Conservation (phyloP, 2,329 filamentous ascomycete genomes). For the Fusarium denticulatum region DNA sequence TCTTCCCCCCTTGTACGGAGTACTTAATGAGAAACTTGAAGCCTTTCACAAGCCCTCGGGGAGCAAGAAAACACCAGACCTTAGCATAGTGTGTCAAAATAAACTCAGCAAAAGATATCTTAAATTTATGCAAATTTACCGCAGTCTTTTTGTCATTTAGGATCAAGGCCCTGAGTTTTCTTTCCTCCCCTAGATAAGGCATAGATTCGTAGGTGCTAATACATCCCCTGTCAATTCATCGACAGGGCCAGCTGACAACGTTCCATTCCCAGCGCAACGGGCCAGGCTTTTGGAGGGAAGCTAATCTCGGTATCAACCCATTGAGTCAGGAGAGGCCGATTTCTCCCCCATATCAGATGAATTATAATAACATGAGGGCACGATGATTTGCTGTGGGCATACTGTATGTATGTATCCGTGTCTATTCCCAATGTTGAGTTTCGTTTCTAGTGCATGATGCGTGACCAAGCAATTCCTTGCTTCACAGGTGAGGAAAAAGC, state of each 20-base stretch:
- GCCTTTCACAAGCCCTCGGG: neutral
- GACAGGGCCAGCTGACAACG: slow-evolving; percentile 23
- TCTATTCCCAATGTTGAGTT: neutral
- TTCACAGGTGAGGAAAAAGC: slow-evolving; percentile 21
- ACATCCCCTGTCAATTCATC: slow-evolving; percentile 17
- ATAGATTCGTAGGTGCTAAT: slow-evolving; percentile 19
- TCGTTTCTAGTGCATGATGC: neutral
- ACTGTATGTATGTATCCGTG: neutral
- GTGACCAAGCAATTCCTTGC: slow-evolving; percentile 4
- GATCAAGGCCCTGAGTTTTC: too few species aligned
- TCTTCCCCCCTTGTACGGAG: neutral
- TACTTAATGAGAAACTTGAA: neutral
- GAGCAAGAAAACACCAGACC: too few species aligned
- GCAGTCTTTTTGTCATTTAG: too few species aligned
- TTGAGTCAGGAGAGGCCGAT: slow-evolving; percentile 33
- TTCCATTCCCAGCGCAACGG: slow-evolving; percentile 43
- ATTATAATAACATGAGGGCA: neutral
- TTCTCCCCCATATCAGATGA: slow-evolving; percentile 21
- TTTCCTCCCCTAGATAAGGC: neutral
- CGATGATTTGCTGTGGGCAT: neutral
- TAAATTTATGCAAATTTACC: too few species aligned
- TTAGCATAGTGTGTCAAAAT: too few species aligned
- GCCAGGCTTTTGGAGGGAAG: slow-evolving; percentile 32
- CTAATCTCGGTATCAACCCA: slow-evolving; percentile 43
- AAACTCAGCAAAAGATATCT: too few species aligned